Percentiles rank a stretch among this genome's conserved stretches.
Evolutionary conservation across 768 basidiomycete genomes (phyloP).

Genomic region (Pholiota microspora): DNA sequence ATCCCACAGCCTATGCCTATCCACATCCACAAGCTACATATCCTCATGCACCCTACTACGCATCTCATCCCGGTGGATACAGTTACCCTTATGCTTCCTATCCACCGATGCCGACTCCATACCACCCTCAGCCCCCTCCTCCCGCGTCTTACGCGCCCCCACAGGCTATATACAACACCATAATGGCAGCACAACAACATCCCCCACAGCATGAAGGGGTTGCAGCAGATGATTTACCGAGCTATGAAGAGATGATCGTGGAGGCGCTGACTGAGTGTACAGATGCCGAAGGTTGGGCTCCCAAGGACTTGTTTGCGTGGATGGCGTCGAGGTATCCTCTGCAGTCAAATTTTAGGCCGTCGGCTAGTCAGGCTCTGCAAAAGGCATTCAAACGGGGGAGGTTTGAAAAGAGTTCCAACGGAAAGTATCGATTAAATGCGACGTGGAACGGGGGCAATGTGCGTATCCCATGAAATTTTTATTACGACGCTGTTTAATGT

Average conservation of each 20-base stretch:
- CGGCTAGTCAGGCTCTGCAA: constrained; percentile 85
- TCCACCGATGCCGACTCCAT: constrained; percentile 36
- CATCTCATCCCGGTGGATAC: constrained; percentile 44
- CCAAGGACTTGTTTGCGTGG: constrained; percentile 82
- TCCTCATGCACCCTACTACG: constrained; percentile 68
- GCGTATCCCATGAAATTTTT: constrained; percentile 25
- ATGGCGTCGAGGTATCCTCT: constrained; percentile 82
- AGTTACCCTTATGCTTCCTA: constrained; percentile 44
- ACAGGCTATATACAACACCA: constrained; percentile 17
- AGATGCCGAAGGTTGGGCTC: constrained; percentile 75
- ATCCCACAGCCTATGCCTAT: constrained; percentile 57
- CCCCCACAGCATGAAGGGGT: constrained; percentile 25
- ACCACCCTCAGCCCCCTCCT: constrained; percentile 31
- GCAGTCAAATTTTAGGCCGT: constrained; percentile 86
- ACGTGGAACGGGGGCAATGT: constrained; percentile 83
- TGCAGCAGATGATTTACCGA: constrained; percentile 61
- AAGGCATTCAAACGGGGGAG: constrained; percentile 83
- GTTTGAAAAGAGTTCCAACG: constrained; percentile 69
- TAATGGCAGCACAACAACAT: constrained; percentile 17
- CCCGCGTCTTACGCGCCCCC: constrained; percentile 24
- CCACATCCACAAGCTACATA: constrained; percentile 50
- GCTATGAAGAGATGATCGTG: constrained; percentile 91
- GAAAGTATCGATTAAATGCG: constrained; percentile 74
- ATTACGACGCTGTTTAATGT: background rate
- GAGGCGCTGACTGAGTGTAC: constrained; percentile 66